Evolutionary conservation across 352 stramenopile genomes (phyloP).

Genomic region (Pythium plurisporium): DNA sequence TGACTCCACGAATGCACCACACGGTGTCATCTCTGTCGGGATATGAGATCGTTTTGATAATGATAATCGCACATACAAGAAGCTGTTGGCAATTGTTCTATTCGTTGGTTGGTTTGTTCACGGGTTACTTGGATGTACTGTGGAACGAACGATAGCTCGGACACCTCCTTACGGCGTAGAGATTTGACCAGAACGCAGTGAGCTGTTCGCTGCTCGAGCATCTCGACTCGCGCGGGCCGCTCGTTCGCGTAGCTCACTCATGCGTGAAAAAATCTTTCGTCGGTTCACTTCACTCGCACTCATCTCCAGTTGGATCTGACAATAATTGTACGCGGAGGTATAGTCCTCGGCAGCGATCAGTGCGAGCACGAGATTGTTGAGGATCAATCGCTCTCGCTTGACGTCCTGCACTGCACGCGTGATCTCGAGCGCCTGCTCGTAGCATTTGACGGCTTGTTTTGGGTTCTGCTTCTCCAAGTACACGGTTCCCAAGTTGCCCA

Average conservation of each 20-base stretch:
- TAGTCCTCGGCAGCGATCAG: conserved; percentile 62
- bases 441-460: conserved; percentile 63
- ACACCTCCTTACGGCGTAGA: background rate
- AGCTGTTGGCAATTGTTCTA: too few species aligned
- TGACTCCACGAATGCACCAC: background rate
- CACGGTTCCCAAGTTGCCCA: conserved; percentile 75
- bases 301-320: conserved; percentile 61
- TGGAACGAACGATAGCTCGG: too few species aligned
- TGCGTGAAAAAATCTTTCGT: conserved; percentile 74
- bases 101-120: too few species aligned
- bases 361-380: conserved; percentile 82
- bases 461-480: conserved; percentile 72
- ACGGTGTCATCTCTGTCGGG: conserved; percentile 16
- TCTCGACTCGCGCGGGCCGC: conserved; percentile 22
- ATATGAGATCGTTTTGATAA: conserved; percentile 15
- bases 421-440: conserved; percentile 73
- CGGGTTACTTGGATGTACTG: too few species aligned
- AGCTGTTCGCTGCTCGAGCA: background rate
- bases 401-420: conserved; percentile 63
- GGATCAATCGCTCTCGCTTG: conserved; percentile 76
- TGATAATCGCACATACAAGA: too few species aligned
- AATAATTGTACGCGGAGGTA: conserved; percentile 50
- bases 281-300: conserved; percentile 68
- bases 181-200: background rate
- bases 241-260: conserved; percentile 60